Evolutionary conservation across 2,329 filamentous ascomycete species (phyloP), one percentile per base, ranked within the genome.

Genomic region (Penicillium italicum): DNA sequence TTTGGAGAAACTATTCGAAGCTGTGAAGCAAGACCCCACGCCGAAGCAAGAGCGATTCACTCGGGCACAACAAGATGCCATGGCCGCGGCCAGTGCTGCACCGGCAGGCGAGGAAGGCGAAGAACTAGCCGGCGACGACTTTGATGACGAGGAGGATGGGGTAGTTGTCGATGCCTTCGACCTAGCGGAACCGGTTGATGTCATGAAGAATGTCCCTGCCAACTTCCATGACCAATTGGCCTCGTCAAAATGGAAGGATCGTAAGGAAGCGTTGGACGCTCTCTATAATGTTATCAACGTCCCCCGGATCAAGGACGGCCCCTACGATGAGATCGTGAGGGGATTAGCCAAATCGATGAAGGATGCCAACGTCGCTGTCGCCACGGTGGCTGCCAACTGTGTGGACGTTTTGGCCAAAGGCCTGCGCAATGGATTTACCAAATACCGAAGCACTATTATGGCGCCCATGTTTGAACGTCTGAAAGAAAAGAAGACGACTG

Each of bases 181-280:
- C 67, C 77, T 94, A 38, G 87, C 89, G 34, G 92, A 96, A 69
- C 90, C 93, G 0, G 87, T 97, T 57, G 91, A 99, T 70, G 86
- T 97, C 1, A 74, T 90, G 53, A 82, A 88, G 36, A 94, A 93
- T 65, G 80, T 97, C 3, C 89, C 93, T 0, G 84, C 85, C 37
- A 86, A 91, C 70, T 92, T 97, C 62, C 82, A 85, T 62, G 94
- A 99, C 22, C 86, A 88, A 56, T 78, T 99, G 30, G 87, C 83
- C 0, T 97, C 93, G 10, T 87, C 92, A 0, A 99, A 99, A 72
- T 99, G 94, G 94, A 99, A 99, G 71, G 95, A 99, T 64, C 83
- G 94, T 59, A 99, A 99, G 74, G 94, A 99, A 64, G 90, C 90
- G 0, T 80, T 97, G 3, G 94, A 99, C 58, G 90, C 85, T 10